Base-by-base conservation (phyloP, 768 basidiomycete species). In the Hemileccinum rubropunctum region DNA sequence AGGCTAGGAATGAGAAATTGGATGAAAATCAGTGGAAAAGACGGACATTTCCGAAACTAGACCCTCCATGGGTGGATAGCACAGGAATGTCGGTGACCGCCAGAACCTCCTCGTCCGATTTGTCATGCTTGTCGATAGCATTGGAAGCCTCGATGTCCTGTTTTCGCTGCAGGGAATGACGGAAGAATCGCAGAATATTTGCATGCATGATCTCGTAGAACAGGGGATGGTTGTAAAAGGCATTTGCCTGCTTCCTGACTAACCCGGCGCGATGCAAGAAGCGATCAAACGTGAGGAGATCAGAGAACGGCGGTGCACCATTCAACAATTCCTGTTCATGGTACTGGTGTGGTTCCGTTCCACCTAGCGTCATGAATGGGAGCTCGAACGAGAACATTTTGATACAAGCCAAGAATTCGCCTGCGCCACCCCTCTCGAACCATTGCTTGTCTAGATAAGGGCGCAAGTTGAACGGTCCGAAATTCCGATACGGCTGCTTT, bases 401-500 rank as follows among this genome's bases (percentile, higher is more conserved):
- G 37, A 81, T 71, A 11, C 69, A 67, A n/a, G 76, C 42, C 39
- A 67, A 64, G 13, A 78, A 72, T 35, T 78, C 77, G 6, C 60
- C 63, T 1, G 60, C 60, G 6, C 81, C 82, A 0, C 80, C 81
- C 4, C 48, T 56, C 3, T 69, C 56, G 42, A 70, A 68, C 81
- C 81, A 83, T 3, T 68, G 51, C 23, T 59, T 54, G 60, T 80
- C 73, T 10, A 82, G 72, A 52, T 73, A 75, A 1, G 76, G 75
- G 4, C 83, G 71, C 20, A 81, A 45, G 60, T 77, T 82, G 18
- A 80, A 52, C 8, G 80, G 80, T 2, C 81, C 79, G 4, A 66
- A 71, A 8, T 64, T 75, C 27, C 70, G 65, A 69, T 79, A 76
- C 0, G 78, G 79, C 48, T 83, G 73, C 44, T 62, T 69, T 50